Evolutionary conservation across 2,329 filamentous ascomycete species (phyloP).

Genomic region (Curvularia spicifera): DNA sequence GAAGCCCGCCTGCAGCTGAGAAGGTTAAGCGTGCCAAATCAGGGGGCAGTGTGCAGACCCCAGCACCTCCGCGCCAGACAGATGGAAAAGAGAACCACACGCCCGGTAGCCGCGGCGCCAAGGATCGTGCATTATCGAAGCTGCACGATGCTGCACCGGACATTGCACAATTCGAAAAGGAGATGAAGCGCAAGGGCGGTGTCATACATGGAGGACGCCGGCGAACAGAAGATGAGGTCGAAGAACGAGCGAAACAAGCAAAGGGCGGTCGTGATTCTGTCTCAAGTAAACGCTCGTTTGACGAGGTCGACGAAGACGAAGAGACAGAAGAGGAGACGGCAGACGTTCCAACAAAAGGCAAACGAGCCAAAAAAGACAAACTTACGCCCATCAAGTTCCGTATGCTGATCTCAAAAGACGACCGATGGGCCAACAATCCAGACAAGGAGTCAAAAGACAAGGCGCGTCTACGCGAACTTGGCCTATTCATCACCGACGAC

Average conservation of each 20-base stretch:
- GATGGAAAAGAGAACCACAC: conserved; percentile 82
- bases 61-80: conserved; percentile 50
- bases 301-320: conserved; percentile 52
- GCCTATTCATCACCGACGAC: conserved; percentile 80
- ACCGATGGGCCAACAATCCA: conserved; percentile 76
- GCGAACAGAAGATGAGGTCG: conserved; percentile 47
- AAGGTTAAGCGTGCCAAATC: conserved; percentile 38
- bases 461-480: conserved; percentile 80
- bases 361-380: conserved; percentile 58
- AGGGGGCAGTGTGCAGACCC: conserved; percentile 56
- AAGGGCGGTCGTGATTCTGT: conserved; percentile 47
- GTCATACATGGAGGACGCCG: conserved; percentile 63
- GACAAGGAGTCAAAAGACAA: conserved; percentile 80
- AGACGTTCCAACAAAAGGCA: conserved; percentile 66
- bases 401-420: conserved; percentile 83
- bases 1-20: conserved; percentile 31
- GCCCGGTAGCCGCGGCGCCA: conserved; percentile 84
- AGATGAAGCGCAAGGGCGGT: conserved; percentile 80
- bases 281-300: conserved; percentile 55
- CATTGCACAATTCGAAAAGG: conserved; percentile 89
- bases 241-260: conserved; percentile 38
- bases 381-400: conserved; percentile 72
- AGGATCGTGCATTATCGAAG: conserved; percentile 78
- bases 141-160: conserved; percentile 81
- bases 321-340: conserved; percentile 54